Evolutionary conservation across 2,329 filamentous ascomycete genomes (phyloP), one percentile per base, ranked within the genome.

Genomic region (Verticillium zaregamsianum): DNA sequence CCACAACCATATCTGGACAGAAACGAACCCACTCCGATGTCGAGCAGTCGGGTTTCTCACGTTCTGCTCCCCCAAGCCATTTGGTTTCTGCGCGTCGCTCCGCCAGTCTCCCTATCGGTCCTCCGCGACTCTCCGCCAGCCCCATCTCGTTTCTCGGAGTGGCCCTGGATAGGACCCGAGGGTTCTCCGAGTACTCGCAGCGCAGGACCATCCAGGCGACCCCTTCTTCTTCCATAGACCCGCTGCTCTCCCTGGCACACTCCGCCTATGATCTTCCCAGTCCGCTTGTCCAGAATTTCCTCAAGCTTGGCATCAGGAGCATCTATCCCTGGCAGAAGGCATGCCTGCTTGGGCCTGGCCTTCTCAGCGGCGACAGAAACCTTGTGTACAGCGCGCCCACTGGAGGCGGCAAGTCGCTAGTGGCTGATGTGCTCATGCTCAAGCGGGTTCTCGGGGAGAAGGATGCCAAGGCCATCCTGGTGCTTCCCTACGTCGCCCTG

Each of bases 271-370:
- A 78, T 9, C 77, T 93, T 15, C 86, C 89, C 3, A 66, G 74
- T 0, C 73, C 79, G 28, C 76, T 93, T 45, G 83, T 90, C 3
- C 74, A 79, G 20, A 93, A 92, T 68, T 84, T 93, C 68, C 80
- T 80, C 57, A 75, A 78, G 0, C 77, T 90, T 45, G 90, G 90
- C n/a, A 89, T 93, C 61, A 83, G 80, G 49, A 84, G 82, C 66
- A 93, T 93, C 63, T 93, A 93, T 68, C 88, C 89, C 2, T 93
- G 90, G 90, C 90, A 93, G 73, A 89, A 89, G 58, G 86, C 87
- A 62, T 93, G 90, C 68, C 79, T 93, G 8, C 78, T 89, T 59
- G 86, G 86, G 0, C 86, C 85, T 3, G 88, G 89, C 0, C 79
- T 92, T 20, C 77, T 93, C 14, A 73, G 77, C 6, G 90, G 90